phyloP scores from a whole-genome alignment of 2,329 filamentous ascomycete species.

The Aspergillus felis region DNA sequence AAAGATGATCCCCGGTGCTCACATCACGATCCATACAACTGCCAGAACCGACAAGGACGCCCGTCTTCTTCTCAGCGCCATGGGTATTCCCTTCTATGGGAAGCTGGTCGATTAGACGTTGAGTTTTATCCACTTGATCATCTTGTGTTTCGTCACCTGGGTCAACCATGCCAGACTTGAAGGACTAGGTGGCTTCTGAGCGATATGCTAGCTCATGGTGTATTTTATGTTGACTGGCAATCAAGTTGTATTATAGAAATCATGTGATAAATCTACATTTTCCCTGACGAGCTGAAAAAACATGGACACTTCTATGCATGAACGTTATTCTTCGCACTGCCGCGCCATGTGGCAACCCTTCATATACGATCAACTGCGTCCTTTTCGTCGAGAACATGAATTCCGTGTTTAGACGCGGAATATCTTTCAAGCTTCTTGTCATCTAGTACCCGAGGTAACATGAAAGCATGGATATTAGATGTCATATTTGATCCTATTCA shows the following conservation, averaged over 20 bases:
- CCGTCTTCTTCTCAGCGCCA: conserved; percentile 65
- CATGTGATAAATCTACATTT: background rate
- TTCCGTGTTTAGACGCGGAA: background rate
- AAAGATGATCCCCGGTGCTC: conserved; percentile 78
- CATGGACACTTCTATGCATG: background rate
- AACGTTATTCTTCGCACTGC: background rate
- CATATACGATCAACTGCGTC: background rate
- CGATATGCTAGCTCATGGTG: background rate
- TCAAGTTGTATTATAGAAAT: background rate
- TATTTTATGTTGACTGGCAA: background rate
- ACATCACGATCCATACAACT: conserved; percentile 79
- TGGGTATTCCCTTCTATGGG: conserved; percentile 79
- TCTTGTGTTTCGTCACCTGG: background rate
- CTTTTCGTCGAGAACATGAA: background rate
- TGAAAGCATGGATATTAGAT: background rate
- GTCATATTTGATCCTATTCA: background rate
- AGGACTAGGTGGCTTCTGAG: background rate
- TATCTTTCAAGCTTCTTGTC: background rate
- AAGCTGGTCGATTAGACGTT: conserved; percentile 55
- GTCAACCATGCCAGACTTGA: background rate
- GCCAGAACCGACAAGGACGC: conserved; percentile 83
- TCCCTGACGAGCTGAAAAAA: background rate
- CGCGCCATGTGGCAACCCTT: background rate
- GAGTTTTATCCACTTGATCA: background rate
- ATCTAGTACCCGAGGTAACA: background rate